Evolutionary conservation across 202 grass and related monocot genomes (phyloP).

Genomic region (Schoenoplectus triqueter): DNA sequence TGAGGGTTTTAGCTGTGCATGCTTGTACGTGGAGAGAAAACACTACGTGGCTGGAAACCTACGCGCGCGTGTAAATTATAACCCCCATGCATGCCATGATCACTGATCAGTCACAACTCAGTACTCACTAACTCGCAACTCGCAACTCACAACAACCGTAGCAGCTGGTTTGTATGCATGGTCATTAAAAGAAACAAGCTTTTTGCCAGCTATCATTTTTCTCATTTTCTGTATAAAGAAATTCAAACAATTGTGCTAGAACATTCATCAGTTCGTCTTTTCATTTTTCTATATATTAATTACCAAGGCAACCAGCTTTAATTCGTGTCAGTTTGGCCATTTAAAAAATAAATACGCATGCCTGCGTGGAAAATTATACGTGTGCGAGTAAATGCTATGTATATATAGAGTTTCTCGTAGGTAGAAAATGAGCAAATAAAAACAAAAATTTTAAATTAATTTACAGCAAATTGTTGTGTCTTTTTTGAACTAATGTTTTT

Average conservation of each 20-base stretch:
- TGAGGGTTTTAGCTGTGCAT: conserved; percentile 25
- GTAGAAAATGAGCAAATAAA: no score
- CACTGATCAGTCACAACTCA: neutral
- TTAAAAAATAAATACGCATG: no score
- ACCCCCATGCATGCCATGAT: neutral
- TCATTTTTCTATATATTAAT: no score
- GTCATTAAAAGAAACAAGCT: conserved; percentile 8
- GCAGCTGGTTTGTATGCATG: neutral
- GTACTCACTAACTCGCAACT: conserved; percentile 4
- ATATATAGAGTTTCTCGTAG: no score
- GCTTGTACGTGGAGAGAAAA: conserved; percentile 20
- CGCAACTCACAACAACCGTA: conserved; percentile 33
- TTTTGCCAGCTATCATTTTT: neutral
- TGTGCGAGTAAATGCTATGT: no score
- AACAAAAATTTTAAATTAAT: no score
- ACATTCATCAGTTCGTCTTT: no score
- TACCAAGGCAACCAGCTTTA: no score
- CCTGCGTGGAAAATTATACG: no score
- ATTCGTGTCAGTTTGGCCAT: no score
- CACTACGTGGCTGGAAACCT: conserved; percentile 22
- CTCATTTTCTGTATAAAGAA: neutral
- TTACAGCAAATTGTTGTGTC: no score
- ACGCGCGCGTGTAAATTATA: conserved; percentile 7
- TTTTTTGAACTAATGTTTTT: no score
- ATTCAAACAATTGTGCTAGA: neutral